These are phyloP conservation scores for Neofusicoccum kwambonambiense DNA, from an alignment of 2,329 filamentous ascomycete genomes.

Conservation along the genomic window DNA sequence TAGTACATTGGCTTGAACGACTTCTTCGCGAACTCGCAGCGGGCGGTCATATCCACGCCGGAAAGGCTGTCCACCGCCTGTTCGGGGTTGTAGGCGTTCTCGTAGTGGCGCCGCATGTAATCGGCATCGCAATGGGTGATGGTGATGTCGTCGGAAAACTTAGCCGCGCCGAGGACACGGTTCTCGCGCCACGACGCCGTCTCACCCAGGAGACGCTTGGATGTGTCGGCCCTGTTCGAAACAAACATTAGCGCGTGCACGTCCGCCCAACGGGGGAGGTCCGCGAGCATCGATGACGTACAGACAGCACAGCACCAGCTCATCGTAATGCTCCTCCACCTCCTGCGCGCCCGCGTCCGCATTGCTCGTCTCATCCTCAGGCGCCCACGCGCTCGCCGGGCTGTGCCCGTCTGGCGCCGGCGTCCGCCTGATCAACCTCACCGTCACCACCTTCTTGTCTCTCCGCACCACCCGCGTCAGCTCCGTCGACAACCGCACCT, in stretches of 20 bases:
- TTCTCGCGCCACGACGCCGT: slow-evolving; percentile 62
- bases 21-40: slow-evolving; percentile 48
- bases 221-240: slow-evolving; percentile 48
- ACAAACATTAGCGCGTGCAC: neutral
- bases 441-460: slow-evolving; percentile 51
- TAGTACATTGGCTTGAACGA: slow-evolving; percentile 65
- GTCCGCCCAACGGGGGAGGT: neutral
- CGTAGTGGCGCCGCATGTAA: slow-evolving; percentile 69
- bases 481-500: slow-evolving; percentile 57
- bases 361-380: slow-evolving; percentile 35
- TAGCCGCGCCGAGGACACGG: slow-evolving; percentile 67
- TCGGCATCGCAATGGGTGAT: slow-evolving; percentile 64
- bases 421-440: slow-evolving; percentile 48
- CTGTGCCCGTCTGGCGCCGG: slow-evolving; percentile 45
- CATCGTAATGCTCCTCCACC: slow-evolving; percentile 57
- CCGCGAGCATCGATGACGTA: slow-evolving; percentile 26
- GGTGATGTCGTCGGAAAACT: slow-evolving; percentile 69
- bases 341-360: slow-evolving; percentile 43
- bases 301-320: slow-evolving; percentile 64
- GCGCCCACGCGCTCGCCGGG: slow-evolving; percentile 45
- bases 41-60: slow-evolving; percentile 40
- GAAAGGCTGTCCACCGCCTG: slow-evolving; percentile 46
- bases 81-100: slow-evolving; percentile 56
- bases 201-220: slow-evolving; percentile 58
- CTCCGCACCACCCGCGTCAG: slow-evolving; percentile 54